Conservation (phyloP, 2,329 filamentous ascomycete species). For the Hymenoscyphus fraxineus region DNA sequence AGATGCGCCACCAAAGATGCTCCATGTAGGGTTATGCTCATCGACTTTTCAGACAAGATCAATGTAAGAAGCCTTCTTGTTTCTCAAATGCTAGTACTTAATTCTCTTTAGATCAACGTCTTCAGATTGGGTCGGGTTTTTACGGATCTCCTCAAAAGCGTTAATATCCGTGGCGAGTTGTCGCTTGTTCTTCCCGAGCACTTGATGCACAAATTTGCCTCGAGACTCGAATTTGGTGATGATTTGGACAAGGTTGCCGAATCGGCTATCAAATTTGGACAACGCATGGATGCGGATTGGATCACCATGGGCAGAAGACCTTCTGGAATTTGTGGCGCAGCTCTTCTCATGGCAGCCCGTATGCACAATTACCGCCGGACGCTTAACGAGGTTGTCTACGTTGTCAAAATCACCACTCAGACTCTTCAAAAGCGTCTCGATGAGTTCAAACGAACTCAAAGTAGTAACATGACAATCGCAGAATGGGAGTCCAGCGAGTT, state of each 20-base stretch:
- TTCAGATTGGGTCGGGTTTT: conserved; percentile 89
- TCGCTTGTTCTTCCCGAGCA: conserved; percentile 80
- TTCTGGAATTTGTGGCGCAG: conserved; percentile 90
- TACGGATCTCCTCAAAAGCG: conserved; percentile 72
- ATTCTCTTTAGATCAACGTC: conserved; percentile 66
- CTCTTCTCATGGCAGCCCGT: conserved; percentile 87
- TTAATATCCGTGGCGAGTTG: conserved; percentile 62
- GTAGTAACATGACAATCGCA: conserved; percentile 79
- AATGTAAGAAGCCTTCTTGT: conserved; percentile 37
- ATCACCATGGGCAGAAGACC: conserved; percentile 93
- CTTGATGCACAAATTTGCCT: conserved; percentile 85
- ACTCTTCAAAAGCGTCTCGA: conserved; percentile 89
- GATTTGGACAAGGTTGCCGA: conserved; percentile 79
- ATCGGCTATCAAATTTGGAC: conserved; percentile 81
- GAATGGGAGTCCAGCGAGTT: conserved; percentile 74
- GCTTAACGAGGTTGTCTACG: conserved; percentile 92
- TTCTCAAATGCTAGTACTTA: conserved; percentile 25
- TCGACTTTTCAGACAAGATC: conserved; percentile 87
- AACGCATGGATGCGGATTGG: conserved; percentile 95
- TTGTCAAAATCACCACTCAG: conserved; percentile 91
- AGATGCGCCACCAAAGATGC: conserved; percentile 54
- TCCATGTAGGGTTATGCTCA: conserved; percentile 79
- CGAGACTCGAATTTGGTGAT: conserved; percentile 84
- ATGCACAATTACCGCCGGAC: conserved; percentile 98
- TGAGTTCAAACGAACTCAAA: conserved; percentile 86